phyloP scores from a whole-genome alignment of 148 eudicot species.

The Amaranthus palmeri region DNA sequence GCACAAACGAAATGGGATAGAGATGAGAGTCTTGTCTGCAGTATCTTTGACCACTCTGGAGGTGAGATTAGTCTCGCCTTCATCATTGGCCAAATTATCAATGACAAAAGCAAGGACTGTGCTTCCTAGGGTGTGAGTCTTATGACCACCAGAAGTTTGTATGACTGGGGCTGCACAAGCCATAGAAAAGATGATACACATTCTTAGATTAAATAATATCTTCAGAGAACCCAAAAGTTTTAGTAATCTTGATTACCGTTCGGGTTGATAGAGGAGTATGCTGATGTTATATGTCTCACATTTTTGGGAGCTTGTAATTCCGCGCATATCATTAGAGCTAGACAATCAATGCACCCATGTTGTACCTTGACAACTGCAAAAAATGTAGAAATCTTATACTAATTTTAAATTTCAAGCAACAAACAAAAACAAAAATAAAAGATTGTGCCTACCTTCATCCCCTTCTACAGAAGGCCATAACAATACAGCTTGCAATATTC shows the following conservation, averaged over 20 bases:
- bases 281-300: constrained; percentile 20
- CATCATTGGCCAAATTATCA: constrained; percentile 31
- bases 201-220: not conserved
- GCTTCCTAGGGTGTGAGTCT: not conserved
- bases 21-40: constrained; percentile 10
- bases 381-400: not conserved
- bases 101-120: constrained; percentile 52
- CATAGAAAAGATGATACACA: not conserved
- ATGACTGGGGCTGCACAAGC: constrained; percentile 11
- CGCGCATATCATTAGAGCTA: constrained; percentile 67
- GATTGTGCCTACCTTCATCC: constrained; percentile 52
- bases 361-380: constrained; percentile 69
- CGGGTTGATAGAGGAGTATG: constrained; percentile 12
- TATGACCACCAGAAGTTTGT: constrained; percentile 34
- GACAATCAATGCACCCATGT: constrained; percentile 87
- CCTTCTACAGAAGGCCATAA: constrained; percentile 60
- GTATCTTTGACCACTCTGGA: constrained; percentile 12
- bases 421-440: constrained; percentile 6
- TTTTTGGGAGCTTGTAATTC: constrained; percentile 46
- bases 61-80: constrained; percentile 7
- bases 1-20: constrained; percentile 63
- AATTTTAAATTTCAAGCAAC: not conserved
- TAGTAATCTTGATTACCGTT: constrained; percentile 12
- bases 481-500: constrained; percentile 43
- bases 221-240: not conserved